Conservation (phyloP, 257 asterid genomes). For the Coffea canephora region DNA sequence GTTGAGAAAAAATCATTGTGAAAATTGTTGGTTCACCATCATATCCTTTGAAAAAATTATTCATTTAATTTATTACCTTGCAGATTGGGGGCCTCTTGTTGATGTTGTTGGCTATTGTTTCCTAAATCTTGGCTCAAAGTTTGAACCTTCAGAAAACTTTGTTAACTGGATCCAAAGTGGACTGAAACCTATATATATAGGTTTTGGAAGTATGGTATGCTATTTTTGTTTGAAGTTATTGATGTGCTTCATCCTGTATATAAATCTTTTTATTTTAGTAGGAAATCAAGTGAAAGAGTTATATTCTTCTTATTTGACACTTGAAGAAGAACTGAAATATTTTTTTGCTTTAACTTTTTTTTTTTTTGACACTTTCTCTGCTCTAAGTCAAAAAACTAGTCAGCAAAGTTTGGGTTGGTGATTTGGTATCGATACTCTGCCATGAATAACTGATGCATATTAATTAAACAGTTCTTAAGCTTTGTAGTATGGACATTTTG, state of each 20-base stretch:
- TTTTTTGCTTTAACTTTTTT: background rate
- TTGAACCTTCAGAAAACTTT: conserved; percentile 73
- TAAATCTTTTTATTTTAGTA: background rate
- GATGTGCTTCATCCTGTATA: background rate
- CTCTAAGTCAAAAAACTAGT: background rate
- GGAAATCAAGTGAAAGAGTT: background rate
- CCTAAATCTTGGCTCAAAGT: conserved; percentile 65
- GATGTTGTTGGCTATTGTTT: conserved; percentile 97
- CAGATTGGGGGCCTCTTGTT: conserved; percentile 95
- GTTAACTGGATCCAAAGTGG: conserved; percentile 79
- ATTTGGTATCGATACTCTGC: background rate
- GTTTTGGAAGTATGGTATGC: conserved; percentile 98
- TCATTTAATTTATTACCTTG: conserved; percentile 24
- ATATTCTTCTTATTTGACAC: background rate
- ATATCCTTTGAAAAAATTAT: background rate
- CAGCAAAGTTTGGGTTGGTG: background rate
- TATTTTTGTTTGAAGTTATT: conserved; percentile 2
- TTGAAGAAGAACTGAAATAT: background rate
- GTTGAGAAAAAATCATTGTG: background rate
- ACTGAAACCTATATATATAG: conserved; percentile 76
- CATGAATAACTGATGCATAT: background rate
- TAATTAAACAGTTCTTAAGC: background rate
- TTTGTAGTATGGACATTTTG: background rate
- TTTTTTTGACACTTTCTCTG: background rate
- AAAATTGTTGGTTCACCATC: background rate